phyloP scores from a whole-genome alignment of 2,329 filamentous ascomycete species.

The Penicillium olsonii region DNA sequence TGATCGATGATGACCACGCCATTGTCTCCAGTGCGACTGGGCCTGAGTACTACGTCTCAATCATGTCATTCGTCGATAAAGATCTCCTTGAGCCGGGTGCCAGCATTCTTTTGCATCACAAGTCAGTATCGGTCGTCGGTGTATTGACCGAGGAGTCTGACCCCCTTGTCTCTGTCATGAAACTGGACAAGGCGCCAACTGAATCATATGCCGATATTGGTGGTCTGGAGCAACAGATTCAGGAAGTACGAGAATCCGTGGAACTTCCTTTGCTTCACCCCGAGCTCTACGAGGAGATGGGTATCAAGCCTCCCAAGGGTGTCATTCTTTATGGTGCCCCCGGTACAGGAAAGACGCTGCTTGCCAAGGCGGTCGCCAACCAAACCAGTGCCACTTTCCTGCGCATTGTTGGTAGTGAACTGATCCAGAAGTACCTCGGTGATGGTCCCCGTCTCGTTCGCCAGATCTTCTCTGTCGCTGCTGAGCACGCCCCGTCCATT shows the following conservation, averaged over 20 bases:
- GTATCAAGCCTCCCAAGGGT: constrained; percentile 98
- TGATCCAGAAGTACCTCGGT: constrained; percentile 98
- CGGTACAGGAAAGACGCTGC: constrained; percentile 91
- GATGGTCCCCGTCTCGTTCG: constrained; percentile 92
- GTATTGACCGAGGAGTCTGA: constrained; percentile 96
- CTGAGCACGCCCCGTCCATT: constrained; percentile 93
- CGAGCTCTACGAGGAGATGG: constrained; percentile 99
- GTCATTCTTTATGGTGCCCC: constrained; percentile 98
- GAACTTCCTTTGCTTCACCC: constrained; percentile 93
- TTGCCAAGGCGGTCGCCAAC: constrained; percentile 97
- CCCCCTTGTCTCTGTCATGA: constrained; percentile 96
- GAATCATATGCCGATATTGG: constrained; percentile 99
- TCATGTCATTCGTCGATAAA: constrained; percentile 99
- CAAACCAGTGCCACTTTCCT: constrained; percentile 98
- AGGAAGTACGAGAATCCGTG: constrained; percentile 96
- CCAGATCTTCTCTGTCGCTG: constrained; percentile 87
- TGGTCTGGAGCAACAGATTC: constrained; percentile 91
- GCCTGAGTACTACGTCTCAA: constrained; percentile 98
- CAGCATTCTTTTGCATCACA: constrained; percentile 93
- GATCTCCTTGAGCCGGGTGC: constrained; percentile 95
- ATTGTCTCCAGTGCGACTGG: constrained; percentile 97
- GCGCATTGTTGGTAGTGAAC: constrained; percentile 92
- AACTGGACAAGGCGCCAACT: constrained; percentile 96
- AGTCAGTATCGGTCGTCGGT: constrained; percentile 96
- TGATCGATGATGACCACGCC: constrained; percentile 98